A percentile compares a stretch with the other conserved stretches of the same genome.
Conservation (phyloP, 2,329 filamentous ascomycete genomes). For the Aspergillus sp. region DNA sequence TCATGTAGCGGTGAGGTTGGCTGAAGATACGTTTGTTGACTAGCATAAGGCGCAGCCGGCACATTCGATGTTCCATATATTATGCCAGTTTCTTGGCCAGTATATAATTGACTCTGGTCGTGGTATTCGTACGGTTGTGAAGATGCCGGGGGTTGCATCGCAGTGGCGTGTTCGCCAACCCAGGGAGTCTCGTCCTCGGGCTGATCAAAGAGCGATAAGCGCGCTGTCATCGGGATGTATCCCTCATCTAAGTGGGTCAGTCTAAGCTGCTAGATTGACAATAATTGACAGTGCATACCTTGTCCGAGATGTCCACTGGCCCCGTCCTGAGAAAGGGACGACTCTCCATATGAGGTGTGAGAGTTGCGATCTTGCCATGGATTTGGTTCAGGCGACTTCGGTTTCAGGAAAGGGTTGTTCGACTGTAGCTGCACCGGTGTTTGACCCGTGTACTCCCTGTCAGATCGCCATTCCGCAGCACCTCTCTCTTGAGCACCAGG, state of each 20-base stretch:
- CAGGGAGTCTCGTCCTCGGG: slow-evolving; percentile 30
- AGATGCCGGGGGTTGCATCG: slow-evolving; percentile 11
- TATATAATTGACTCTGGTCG: slow-evolving; percentile 5
- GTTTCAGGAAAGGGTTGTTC: slow-evolving; percentile 44
- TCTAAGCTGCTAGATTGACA: background rate
- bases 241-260: slow-evolving; percentile 33
- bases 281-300: slow-evolving; percentile 18
- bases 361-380: slow-evolving; percentile 23
- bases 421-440: slow-evolving; percentile 36
- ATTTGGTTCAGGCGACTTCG: slow-evolving; percentile 25
- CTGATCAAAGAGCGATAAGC: slow-evolving; percentile 39
- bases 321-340: slow-evolving; percentile 23
- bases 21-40: slow-evolving; percentile 4
- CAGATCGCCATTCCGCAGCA: slow-evolving; percentile 24
- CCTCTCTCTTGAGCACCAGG: slow-evolving; percentile 25
- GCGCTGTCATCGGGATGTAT: slow-evolving; percentile 44
- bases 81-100: slow-evolving; percentile 18
- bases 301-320: slow-evolving; percentile 35
- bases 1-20: slow-evolving; percentile 12
- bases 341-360: slow-evolving; percentile 17
- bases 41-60: background rate
- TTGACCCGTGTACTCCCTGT: slow-evolving; percentile 24
- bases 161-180: slow-evolving; percentile 24
- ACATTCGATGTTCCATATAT: slow-evolving; percentile 14
- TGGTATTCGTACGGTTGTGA: slow-evolving; percentile 10